These are phyloP conservation scores for Pseudopediastrum boryanum DNA, from an alignment of 139 green algal genomes.

Conservation along the genomic window DNA sequence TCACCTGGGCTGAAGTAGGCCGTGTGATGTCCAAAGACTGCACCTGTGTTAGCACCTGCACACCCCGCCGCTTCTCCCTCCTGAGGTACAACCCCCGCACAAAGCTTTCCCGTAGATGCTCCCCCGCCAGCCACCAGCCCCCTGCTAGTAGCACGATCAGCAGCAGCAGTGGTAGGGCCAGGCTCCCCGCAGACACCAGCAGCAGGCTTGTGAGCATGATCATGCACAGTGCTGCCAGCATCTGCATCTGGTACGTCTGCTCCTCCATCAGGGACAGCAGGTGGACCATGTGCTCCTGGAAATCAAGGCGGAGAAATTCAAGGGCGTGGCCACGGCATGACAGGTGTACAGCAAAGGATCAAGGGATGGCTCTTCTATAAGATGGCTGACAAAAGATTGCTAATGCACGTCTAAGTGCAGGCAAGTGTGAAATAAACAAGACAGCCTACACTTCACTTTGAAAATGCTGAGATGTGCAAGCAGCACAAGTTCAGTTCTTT, in stretches of 20 bases:
- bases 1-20: background rate
- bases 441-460: no score
- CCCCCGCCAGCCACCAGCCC: background rate
- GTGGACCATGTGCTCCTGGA: slow-evolving; percentile 30
- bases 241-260: background rate
- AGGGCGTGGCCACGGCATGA: background rate
- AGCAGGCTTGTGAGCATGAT: background rate
- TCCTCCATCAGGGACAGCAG: slow-evolving; percentile 1
- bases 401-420: background rate
- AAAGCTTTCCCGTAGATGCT: background rate
- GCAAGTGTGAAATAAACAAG: no score
- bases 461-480: no score
- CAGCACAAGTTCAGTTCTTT: no score
- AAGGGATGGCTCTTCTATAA: background rate
- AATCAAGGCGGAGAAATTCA: background rate
- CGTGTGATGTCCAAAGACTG: background rate
- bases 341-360: background rate
- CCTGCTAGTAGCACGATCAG: background rate
- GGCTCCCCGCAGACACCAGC: background rate
- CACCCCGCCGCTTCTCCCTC: background rate
- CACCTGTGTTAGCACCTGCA: no score
- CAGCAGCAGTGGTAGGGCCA: background rate
- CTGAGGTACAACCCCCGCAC: background rate
- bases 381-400: background rate
- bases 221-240: background rate